These are phyloP conservation scores for Suhomyces bokatorum DNA, from an alignment of 1,139 yeast genomes.

Conservation along the genomic window DNA sequence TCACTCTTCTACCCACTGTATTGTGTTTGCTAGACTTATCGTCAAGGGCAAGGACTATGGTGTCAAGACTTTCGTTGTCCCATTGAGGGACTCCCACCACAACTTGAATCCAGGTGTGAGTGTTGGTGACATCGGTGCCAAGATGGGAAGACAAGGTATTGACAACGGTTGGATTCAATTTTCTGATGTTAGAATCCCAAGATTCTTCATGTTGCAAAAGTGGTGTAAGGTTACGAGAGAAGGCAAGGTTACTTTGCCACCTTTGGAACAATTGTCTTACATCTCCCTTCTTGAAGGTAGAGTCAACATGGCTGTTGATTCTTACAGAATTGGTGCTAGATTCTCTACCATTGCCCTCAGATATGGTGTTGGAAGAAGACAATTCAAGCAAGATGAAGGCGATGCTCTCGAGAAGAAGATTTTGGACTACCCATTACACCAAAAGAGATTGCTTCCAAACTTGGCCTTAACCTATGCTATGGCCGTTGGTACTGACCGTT, in stretches of 20 bases:
- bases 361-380: conserved; percentile 88
- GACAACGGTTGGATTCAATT: conserved; percentile 97
- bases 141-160: conserved; percentile 88
- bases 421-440: conserved; percentile 83
- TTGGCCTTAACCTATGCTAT: conserved; percentile 79
- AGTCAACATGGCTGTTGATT: conserved; percentile 84
- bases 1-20: conserved; percentile 83
- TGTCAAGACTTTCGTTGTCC: conserved; percentile 87
- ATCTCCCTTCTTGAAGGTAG: conserved; percentile 87
- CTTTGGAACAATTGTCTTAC: conserved; percentile 83
- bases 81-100: conserved; percentile 74
- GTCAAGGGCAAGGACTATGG: conserved; percentile 86
- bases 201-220: conserved; percentile 79
- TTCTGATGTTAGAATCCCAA: conserved; percentile 76
- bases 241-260: conserved; percentile 72
- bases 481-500: conserved; percentile 69
- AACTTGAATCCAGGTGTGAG: conserved; percentile 75
- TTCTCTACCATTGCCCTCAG: conserved; percentile 82
- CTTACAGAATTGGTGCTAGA: conserved; percentile 77
- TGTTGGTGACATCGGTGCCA: conserved; percentile 89
- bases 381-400: conserved; percentile 53
- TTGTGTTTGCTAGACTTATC: conserved; percentile 77
- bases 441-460: conserved; percentile 78
- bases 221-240: conserved; percentile 71
- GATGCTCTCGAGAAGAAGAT: conserved; percentile 56